Evolutionary conservation across 805 yeast species (phyloP), one percentile per base, ranked within the genome.

Genomic region (Pichia eremophila): DNA sequence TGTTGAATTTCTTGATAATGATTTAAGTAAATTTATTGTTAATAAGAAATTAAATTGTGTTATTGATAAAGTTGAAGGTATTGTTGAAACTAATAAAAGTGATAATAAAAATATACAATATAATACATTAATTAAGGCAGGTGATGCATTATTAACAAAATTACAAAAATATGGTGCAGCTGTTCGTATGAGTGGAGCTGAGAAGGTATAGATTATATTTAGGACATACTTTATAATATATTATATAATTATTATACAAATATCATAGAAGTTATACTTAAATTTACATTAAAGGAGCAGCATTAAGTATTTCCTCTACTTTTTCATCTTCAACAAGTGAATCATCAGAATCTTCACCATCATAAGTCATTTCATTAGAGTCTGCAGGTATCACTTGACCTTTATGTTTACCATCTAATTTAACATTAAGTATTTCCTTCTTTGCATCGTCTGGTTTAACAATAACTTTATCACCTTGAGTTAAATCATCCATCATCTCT

Each of bases 111-210:
- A 93, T 63, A 85, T 87, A 48, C 98, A 91, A 68, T 93, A 90
- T 66, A 95, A 89, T 63, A 66, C 73, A 53, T 75, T 93, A 59
- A 81, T 93, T 59, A 89, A 87, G 66, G 95, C 84, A 63, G 98
- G 99, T 53, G 99, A 93, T 62, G 79, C 82, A 2, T 73, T 93
- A 58, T 78, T 93, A 63, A 91, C 99, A 17, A 93, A 91, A 66
- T 75, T 93, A 61, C 99, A 93, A 66, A 93, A 90, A 66, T 93
- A 91, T 58, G 95, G 96, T 42, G 96, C 98, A 41, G 96, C 97
- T 22, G 98, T 93, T 44, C 85, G 95, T 65, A 75, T 93, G 58
- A 84, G 95, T 61, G 97, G 98, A 43, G 85, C 95, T 28, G 96
- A 89, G 62, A 75, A 80, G 56, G 80, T 77, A 41, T 63, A 53